Conservation (phyloP, 768 basidiomycete species). For the Auricularia heimuer region DNA sequence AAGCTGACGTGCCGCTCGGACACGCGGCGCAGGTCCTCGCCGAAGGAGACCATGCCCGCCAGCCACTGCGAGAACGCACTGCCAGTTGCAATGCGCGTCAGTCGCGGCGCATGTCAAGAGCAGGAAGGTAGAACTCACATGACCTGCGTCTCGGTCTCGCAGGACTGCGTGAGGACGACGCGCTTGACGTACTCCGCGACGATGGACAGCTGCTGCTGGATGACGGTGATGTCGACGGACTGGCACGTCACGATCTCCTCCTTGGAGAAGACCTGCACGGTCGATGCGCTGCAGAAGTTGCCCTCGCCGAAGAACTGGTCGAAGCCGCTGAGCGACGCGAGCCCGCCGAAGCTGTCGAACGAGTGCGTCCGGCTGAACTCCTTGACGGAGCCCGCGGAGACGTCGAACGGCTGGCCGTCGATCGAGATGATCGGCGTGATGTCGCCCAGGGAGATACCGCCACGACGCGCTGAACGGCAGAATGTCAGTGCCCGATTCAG, state of each 20-base stretch:
- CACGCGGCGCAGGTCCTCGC: conserved; percentile 3
- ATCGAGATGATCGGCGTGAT: not conserved
- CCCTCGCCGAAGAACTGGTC: conserved; percentile 7
- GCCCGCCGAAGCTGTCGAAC: conserved; percentile 5
- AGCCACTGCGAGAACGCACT: conserved; percentile 7
- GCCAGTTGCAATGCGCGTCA: not conserved
- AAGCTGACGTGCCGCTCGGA: conserved; percentile 3
- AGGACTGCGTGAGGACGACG: conserved; percentile 7
- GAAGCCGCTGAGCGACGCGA: conserved; percentile 4
- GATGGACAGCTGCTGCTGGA: conserved; percentile 8
- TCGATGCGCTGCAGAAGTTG: conserved; percentile 5
- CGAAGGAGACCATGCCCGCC: conserved; percentile 3
- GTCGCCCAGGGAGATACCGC: not conserved
- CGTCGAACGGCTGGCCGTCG: not conserved
- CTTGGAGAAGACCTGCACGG: conserved; percentile 3
- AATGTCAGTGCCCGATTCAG: not conserved
- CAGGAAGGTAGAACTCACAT: conserved; percentile 1
- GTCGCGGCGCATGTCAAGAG: too few species aligned
- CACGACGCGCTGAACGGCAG: not conserved
- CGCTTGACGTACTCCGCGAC: conserved; percentile 7
- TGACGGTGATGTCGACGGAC: not conserved
- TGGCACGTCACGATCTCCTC: conserved; percentile 7
- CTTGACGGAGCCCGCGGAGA: not conserved
- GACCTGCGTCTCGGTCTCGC: conserved; percentile 6
- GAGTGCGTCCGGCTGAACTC: not conserved